Evolutionary conservation across 768 basidiomycete genomes (phyloP).

Genomic region (Astraeus odoratus): DNA sequence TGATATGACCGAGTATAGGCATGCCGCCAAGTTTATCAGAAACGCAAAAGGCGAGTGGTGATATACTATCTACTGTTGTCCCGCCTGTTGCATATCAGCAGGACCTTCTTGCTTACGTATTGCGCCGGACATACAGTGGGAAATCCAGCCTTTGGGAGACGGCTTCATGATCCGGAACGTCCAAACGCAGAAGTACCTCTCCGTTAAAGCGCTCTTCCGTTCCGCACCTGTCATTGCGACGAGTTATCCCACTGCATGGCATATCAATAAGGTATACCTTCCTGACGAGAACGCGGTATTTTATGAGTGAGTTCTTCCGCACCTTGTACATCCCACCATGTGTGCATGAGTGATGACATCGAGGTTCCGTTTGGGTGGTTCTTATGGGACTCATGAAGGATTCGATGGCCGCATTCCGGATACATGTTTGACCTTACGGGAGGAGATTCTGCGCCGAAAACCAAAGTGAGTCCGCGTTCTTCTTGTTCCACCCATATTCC

Average conservation of each 20-base stretch:
- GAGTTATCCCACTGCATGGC: slow-evolving; percentile 1
- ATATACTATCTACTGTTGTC: background rate
- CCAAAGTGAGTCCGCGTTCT: background rate
- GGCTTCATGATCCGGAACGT: slow-evolving; percentile 1
- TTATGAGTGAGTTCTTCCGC: background rate
- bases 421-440: background rate
- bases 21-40: background rate
- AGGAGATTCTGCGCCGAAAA: background rate
- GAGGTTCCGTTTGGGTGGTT: background rate
- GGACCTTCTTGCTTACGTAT: background rate
- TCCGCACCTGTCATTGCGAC: background rate
- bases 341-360: background rate
- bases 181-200: slow-evolving; percentile 1
- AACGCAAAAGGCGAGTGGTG: background rate
- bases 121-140: background rate
- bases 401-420: slow-evolving; percentile 1
- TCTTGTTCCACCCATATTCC: background rate
- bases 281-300: slow-evolving; percentile 1
- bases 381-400: slow-evolving; percentile 1
- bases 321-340: background rate
- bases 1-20: background rate
- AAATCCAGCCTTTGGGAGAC: background rate
- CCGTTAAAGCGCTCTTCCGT: background rate
- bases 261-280: slow-evolving; percentile 1
- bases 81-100: no score